Base-by-base conservation (phyloP, 345 rosid species). In the Eucalyptus grandis region DNA sequence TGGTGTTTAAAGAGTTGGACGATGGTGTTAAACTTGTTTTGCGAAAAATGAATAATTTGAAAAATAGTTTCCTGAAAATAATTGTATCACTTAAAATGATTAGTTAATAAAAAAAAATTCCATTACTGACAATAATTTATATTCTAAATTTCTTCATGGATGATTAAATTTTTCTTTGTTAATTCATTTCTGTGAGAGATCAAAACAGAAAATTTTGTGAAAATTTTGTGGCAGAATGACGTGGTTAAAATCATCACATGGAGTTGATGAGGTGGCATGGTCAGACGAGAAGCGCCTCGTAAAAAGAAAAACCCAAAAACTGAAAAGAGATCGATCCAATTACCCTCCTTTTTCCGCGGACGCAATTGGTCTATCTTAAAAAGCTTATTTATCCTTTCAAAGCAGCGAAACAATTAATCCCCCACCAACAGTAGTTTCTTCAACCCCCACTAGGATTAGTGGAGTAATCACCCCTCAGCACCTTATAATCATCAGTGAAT, bases 21-120 rank as follows among this genome's bases (percentile, higher is more conserved):
- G 11, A n/a, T n/a, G 34, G 21, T 8, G 21, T 65, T n/a, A 1
- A n/a, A 14, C 1, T 53, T 53, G 2, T 53, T 53, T 19, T 53
- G 5, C 0, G 0, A 53, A 53, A 53, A 53, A 53, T 53, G 5
- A 19, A 53, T 4, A 0, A 53, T 19, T 53, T 53, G 0, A 19
- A 53, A 53, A 53, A 19, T 0, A 21, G 0, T 0, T 19, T 4
- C 11, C 0, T 0, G 0, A 21, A 53, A 53, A 53, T 0, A 53
- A 53, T 53, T 21, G 0, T 21, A 19, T 53, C 26, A 21, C 58
- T 53, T 0, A 26, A 53, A 8, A 53, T 53, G 1, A 2, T 21
- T 53, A 5, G 1, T 0, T 0, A 21, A 21, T 53, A 53, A 51
- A 50, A 51, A 51, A 51, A 51, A 16, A 6, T 0, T 51, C 19